These are phyloP conservation scores for Knoxdaviesia capensis DNA, from an alignment of 2,329 filamentous ascomycete species.

Conservation along the genomic window DNA sequence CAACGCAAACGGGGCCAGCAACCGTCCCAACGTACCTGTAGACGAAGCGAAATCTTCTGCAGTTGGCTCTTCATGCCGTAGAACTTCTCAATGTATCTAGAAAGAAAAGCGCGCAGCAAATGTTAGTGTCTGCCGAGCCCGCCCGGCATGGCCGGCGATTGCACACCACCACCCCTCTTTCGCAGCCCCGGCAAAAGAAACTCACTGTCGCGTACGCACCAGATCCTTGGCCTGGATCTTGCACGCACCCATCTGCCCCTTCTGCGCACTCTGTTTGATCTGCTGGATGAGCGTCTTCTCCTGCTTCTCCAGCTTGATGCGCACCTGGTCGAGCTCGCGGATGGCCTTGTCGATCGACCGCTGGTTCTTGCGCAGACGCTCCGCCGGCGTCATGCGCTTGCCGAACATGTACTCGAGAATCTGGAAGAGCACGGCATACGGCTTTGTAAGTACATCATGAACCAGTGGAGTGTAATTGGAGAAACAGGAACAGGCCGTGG, in stretches of 20 bases:
- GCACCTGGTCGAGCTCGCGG: slow-evolving; percentile 83
- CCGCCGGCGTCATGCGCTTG: slow-evolving; percentile 94
- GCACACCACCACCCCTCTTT: too few relatives aligned
- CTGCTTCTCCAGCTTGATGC: slow-evolving; percentile 91
- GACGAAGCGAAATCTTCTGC: slow-evolving; percentile 83
- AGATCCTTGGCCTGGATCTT: slow-evolving; percentile 97
- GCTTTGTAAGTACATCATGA: not conserved
- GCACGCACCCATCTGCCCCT: slow-evolving; percentile 93
- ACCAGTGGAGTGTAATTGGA: not conserved
- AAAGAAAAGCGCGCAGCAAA: too few relatives aligned
- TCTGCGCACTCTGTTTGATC: slow-evolving; percentile 97
- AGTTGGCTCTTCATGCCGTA: slow-evolving; percentile 95
- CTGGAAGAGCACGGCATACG: slow-evolving; percentile 21
- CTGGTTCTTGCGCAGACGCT: slow-evolving; percentile 84
- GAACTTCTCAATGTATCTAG: slow-evolving; percentile 89
- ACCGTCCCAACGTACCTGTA: slow-evolving; percentile 44
- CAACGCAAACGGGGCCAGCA: not conserved
- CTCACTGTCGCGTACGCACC: slow-evolving; percentile 65
- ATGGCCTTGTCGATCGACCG: slow-evolving; percentile 94
- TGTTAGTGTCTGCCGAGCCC: not conserved
- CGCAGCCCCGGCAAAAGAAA: not conserved
- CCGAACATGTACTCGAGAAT: slow-evolving; percentile 98
- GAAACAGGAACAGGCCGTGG: slow-evolving; percentile 3
- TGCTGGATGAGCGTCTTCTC: slow-evolving; percentile 92
- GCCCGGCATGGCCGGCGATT: too few relatives aligned